A percentile compares a stretch with the other conserved stretches of the same genome.
Evolutionary conservation across 441 rosid species (phyloP).

Genomic region (Populus hybrid): DNA sequence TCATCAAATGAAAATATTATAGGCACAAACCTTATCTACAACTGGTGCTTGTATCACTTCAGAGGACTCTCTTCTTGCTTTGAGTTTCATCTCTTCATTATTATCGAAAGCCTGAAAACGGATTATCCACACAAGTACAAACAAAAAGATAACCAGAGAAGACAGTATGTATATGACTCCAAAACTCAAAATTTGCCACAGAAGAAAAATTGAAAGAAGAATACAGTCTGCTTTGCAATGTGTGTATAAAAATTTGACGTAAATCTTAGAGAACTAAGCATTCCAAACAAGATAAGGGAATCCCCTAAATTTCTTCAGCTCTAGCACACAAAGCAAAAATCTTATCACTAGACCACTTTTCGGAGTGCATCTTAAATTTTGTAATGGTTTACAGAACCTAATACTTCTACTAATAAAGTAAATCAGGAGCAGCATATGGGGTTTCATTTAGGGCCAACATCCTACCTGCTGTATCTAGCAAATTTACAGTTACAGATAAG

Average conservation of each 20-base stretch:
- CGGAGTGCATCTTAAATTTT: background rate
- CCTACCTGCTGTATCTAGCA: background rate
- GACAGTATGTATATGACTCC: background rate
- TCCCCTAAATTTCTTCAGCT: background rate
- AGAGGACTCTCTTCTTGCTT: constrained; percentile 66
- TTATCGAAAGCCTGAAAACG: constrained; percentile 60
- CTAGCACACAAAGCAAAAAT: background rate
- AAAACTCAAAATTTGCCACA: background rate
- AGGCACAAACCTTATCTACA: constrained; percentile 66
- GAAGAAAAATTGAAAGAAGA: background rate
- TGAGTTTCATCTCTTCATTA: constrained; percentile 71
- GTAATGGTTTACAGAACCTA: too few relatives aligned
- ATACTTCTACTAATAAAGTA: background rate
- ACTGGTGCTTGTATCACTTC: constrained; percentile 58
- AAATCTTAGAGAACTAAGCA: background rate
- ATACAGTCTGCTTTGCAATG: background rate
- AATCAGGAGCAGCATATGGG: background rate
- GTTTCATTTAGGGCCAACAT: background rate
- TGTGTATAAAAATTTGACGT: background rate
- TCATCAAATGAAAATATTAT: background rate
- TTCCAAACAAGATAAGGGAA: background rate
- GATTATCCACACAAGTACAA: background rate
- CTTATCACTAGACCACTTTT: background rate
- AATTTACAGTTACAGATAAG: too few relatives aligned
- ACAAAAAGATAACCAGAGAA: background rate